Evolutionary conservation across 192 early-diverging fungal species (phyloP).

Genomic region (Coemansia sp.): DNA sequence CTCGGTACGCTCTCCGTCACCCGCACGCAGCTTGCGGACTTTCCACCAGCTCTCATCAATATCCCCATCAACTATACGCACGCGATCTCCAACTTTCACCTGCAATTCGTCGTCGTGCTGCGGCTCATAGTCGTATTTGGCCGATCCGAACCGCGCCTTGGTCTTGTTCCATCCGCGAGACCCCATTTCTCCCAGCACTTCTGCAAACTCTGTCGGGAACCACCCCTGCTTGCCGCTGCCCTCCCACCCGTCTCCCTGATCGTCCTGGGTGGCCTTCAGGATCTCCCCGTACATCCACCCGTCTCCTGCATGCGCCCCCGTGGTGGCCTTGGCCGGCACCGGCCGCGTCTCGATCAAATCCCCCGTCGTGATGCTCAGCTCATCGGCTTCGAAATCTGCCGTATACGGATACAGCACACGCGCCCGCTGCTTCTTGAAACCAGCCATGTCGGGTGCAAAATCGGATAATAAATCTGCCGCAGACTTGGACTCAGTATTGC

Average conservation of each 20-base stretch:
- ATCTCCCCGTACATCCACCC: conserved; percentile 50
- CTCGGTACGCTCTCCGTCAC: not conserved
- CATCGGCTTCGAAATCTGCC: conserved; percentile 5
- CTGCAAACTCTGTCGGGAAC: conserved; percentile 45
- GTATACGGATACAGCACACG: conserved; percentile 43
- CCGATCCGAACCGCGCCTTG: conserved; percentile 31
- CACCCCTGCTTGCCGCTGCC: conserved; percentile 29
- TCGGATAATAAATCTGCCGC: not conserved
- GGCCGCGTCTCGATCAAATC: conserved; percentile 38
- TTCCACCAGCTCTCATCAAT: conserved; percentile 51
- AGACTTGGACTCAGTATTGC: not conserved
- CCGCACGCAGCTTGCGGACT: conserved; percentile 16
- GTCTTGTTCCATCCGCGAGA: conserved; percentile 46
- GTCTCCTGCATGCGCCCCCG: conserved; percentile 19
- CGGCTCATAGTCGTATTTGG: conserved; percentile 46
- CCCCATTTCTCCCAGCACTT: conserved; percentile 30
- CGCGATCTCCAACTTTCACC: conserved; percentile 27
- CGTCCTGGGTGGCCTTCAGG: conserved; percentile 16
- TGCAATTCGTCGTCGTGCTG: conserved; percentile 48
- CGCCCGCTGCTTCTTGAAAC: conserved; percentile 22
- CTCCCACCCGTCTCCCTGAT: conserved; percentile 36
- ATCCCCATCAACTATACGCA: conserved; percentile 44
- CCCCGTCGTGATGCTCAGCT: conserved; percentile 34
- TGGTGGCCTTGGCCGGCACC: not conserved
- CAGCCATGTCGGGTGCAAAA: not conserved